These are phyloP conservation scores for Fusarium decemcellulare DNA, from an alignment of 2,329 filamentous ascomycete species.

Conservation along the genomic window DNA sequence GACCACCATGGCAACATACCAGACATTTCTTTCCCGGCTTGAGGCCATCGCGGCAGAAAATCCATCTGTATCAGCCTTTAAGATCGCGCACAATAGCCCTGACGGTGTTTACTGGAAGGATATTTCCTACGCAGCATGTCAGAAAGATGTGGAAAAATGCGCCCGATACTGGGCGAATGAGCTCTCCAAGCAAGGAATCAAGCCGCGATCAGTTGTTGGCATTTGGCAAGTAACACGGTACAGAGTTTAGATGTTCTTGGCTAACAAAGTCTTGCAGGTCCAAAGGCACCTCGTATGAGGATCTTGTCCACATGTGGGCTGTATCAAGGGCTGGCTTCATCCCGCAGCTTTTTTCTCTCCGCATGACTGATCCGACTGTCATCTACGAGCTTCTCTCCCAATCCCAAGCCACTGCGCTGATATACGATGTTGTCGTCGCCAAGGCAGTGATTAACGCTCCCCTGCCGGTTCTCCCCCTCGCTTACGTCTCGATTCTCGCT, in stretches of 20 bases:
- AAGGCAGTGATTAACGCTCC: neutral
- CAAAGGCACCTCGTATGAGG: constrained; percentile 15
- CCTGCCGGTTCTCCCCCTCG: constrained; percentile 1
- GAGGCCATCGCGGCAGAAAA: neutral
- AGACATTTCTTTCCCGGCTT: neutral
- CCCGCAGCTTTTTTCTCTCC: constrained; percentile 27
- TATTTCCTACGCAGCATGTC: constrained; percentile 9
- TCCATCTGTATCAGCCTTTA: constrained; percentile 21
- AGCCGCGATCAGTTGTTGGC: constrained; percentile 16
- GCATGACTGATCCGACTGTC: constrained; percentile 13
- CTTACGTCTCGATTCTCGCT: neutral
- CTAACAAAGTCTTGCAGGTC: constrained; percentile 7
- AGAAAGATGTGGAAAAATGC: constrained; percentile 3
- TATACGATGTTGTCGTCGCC: constrained; percentile 8
- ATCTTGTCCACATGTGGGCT: constrained; percentile 25
- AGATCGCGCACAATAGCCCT: neutral
- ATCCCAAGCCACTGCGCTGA: constrained; percentile 13
- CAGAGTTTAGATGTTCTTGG: neutral
- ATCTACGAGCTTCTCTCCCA: constrained; percentile 13
- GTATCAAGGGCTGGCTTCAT: constrained; percentile 27
- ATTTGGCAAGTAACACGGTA: constrained; percentile 10
- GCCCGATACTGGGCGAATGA: constrained; percentile 18
- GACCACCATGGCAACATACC: neutral
- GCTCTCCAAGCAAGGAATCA: neutral
- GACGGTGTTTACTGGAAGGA: constrained; percentile 3